Base-by-base conservation (phyloP, 2,329 filamentous ascomycete genomes). In the Cercospora sp. region DNA sequence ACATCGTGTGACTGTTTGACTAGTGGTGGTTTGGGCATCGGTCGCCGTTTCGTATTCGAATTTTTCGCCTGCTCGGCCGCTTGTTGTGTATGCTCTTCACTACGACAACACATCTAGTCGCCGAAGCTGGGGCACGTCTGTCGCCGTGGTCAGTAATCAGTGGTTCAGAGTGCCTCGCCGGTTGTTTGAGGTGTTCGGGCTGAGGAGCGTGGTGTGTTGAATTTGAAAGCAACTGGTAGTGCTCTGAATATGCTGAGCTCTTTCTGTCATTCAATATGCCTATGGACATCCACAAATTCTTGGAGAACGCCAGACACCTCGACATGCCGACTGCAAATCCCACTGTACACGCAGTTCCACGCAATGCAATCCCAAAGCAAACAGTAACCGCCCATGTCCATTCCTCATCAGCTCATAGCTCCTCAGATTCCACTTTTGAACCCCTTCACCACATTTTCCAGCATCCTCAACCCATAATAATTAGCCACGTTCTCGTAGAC, bases 391-490 rank as follows among this genome's bases (percentile, higher is more conserved):
- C n/a, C 18, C 30, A 59, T 32, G 7, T 6, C 55, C 55, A 24
- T 59, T 37, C 16, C 30, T 59, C 32, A 59, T 59, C 55, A 16
- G 21, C 8, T 59, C 55, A 59, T 37, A 32, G 55, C 32, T 12
- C 28, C 28, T 61, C 49, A 66, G 16, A 66, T 16, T 16, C 57
- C 58, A 21, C 30, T 13, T 32, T 51, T 66, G 60, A 73, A 70
- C 16, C 68, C 67, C 45, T 65, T 64, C 9, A 94, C 90, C 60
- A 96, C 90, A 71, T 85, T 88, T 69, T 86, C 87, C 78, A 99
- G 80, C 91, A 98, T 94, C 77, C 88, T 87, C 77, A 98, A 82
- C 5, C 88, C 89, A 81, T 95, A 97, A 77, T 89, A 93, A 74
- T 83, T 85, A 7, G 92, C 92, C 60, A 97, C 94, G 63, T 87